Evolutionary conservation across 441 rosid species (phyloP).

Genomic region (Raphanus hybrid): DNA sequence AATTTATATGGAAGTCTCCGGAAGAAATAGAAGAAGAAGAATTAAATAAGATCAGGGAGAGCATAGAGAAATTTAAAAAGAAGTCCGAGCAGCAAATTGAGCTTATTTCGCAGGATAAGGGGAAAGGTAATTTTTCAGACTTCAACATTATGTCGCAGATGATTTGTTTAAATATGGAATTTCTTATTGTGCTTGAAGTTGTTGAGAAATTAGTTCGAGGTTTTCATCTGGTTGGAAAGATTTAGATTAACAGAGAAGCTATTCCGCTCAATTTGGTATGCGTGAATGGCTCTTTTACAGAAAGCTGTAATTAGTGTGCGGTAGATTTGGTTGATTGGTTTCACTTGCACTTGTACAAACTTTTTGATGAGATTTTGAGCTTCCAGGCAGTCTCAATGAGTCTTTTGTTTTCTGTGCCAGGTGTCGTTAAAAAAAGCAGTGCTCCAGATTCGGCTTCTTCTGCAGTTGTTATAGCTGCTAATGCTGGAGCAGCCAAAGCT

Average conservation of each 20-base stretch:
- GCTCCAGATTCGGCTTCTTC: conserved; percentile 26
- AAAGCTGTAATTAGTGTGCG: conserved; percentile 4
- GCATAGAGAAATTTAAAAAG: conserved; percentile 80
- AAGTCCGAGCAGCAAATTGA: conserved; percentile 57
- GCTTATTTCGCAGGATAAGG: conserved; percentile 41
- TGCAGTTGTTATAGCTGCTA: no score
- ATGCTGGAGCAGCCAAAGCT: no score
- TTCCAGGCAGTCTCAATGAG: conserved; percentile 40
- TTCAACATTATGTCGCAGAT: neutral
- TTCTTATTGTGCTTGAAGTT: conserved; percentile 14
- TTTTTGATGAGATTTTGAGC: conserved; percentile 36
- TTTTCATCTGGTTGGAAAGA: conserved; percentile 1
- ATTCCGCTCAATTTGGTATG: conserved; percentile 16
- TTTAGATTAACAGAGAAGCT: neutral
- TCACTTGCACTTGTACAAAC: conserved; percentile 9
- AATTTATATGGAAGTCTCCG: conserved; percentile 58
- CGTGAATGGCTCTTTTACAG: conserved; percentile 6
- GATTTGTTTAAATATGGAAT: conserved; percentile 6
- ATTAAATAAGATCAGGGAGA: conserved; percentile 83
- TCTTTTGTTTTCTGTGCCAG: conserved; percentile 33
- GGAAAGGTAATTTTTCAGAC: conserved; percentile 48
- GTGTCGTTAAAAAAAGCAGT: conserved; percentile 25
- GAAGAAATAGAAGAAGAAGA: conserved; percentile 82
- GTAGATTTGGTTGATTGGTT: conserved; percentile 15
- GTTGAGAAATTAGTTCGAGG: neutral